Evolutionary conservation across 2,329 filamentous ascomycete genomes (phyloP).

Genomic region (Neofusicoccum kwambonambiense): DNA sequence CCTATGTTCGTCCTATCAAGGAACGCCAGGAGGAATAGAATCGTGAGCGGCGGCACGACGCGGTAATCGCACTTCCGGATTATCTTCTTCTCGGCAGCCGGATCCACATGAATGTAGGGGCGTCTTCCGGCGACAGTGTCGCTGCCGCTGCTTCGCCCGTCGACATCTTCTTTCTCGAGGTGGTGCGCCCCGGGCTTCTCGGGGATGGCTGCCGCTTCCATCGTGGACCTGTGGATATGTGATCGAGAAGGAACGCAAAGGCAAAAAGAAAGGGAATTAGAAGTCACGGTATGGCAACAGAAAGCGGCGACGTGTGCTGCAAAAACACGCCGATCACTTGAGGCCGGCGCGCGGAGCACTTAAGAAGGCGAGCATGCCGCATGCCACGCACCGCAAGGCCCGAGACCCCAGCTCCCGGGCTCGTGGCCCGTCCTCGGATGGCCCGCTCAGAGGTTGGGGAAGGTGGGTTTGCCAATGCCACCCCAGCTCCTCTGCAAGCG

Average conservation of each 20-base stretch:
- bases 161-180: neutral
- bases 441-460: neutral
- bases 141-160: neutral
- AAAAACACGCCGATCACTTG: neutral
- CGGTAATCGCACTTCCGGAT: slow-evolving; percentile 50
- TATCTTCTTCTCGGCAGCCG: slow-evolving; percentile 45
- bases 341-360: neutral
- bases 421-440: neutral
- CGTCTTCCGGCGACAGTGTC: neutral
- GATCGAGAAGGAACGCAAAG: no score
- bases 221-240: neutral
- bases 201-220: neutral
- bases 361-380: neutral
- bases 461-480: neutral
- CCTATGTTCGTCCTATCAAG: slow-evolving; percentile 27
- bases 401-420: neutral
- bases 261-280: neutral
- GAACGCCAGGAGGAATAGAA: slow-evolving; percentile 29
- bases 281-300: neutral
- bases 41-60: slow-evolving; percentile 47
- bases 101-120: slow-evolving; percentile 29
- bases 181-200: slow-evolving; percentile 4
- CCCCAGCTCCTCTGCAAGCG: neutral
- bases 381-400: neutral
- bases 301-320: neutral